Evolutionary conservation across 169 alveolate species (phyloP), one percentile per base, ranked within the genome.

Genomic region (Toxoplasma gondii): DNA sequence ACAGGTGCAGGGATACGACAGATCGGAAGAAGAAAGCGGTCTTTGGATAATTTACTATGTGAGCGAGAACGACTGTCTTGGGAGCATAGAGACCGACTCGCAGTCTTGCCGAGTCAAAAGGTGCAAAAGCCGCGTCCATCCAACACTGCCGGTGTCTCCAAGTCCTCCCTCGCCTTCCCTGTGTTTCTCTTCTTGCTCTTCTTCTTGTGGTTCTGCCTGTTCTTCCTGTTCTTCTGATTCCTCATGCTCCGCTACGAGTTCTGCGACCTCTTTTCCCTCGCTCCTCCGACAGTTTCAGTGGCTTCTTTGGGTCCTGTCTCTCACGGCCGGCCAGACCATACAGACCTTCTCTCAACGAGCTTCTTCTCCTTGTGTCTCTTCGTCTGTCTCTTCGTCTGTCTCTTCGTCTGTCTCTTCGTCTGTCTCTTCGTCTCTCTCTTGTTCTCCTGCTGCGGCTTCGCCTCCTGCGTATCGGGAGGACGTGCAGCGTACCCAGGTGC

Each of bases 241-340:
- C 74, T 16, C 74, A 31, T 64, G n/a, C 29, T 4, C 24, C 34
- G 7, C 74, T 16, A 16, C n/a, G 9, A 12, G n/a, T 27, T 27
- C 24, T 7, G 24, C 74, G 9, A 7, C 5, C n/a, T 64, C 74
- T 16, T 16, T 64, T 31, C 5, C 74, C 74, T 64, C n/a, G 9
- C 74, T 74, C 27, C 84, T 82, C 38, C 90, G 36, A 1, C 43
- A 82, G 90, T 82, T 43, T 39, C 90, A 82, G 67, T 82, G 90
- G 90, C 90, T 82, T 10, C 90, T 41, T 24, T 82, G 64, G 69
- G 5, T 17, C 67, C 90, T 82, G 2, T 38, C 90, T 9, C 67
- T 82, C 10, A 36, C 64, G 12, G 90, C 67, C 34, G 90, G 90
- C 2, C 90, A 82, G 41, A 43, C 90, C 27, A 39, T n/a, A 9